Conservation (phyloP, 164 flowering plant species). For the Nymphaea colorata region DNA sequence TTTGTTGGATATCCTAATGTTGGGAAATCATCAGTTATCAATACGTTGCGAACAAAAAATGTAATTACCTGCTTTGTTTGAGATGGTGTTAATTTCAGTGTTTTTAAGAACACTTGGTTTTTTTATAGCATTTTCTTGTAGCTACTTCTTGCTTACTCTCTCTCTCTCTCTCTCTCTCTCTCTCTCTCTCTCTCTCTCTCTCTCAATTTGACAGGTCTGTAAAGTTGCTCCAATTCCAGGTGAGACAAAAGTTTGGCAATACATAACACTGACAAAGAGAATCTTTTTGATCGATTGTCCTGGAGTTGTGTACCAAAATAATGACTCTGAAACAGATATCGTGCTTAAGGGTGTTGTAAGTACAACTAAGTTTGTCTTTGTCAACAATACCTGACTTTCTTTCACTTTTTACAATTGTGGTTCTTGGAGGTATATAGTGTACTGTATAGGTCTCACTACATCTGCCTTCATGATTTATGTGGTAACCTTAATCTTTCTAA, state of each 20-base stretch:
- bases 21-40: constrained; percentile 98
- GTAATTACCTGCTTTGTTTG: constrained; percentile 27
- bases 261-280: constrained; percentile 89
- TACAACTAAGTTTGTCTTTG: constrained; percentile 1
- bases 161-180: no score
- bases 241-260: constrained; percentile 98
- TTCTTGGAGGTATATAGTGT: no score
- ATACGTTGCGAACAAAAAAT: constrained; percentile 89
- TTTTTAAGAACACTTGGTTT: background rate
- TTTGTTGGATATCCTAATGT: constrained; percentile 99
- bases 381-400: no score
- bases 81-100: background rate
- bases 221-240: constrained; percentile 99
- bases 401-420: no score
- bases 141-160: no score
- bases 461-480: no score
- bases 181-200: no score
- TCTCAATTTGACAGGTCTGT: constrained; percentile 53
- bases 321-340: constrained; percentile 87
- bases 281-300: constrained; percentile 98
- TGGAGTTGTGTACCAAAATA: constrained; percentile 94
- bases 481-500: no score
- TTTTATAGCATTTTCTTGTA: background rate
- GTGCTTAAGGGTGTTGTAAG: constrained; percentile 99
- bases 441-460: no score